These are phyloP conservation scores for Medicago arabica DNA, from an alignment of 306 rosid genomes.

Conservation along the genomic window DNA sequence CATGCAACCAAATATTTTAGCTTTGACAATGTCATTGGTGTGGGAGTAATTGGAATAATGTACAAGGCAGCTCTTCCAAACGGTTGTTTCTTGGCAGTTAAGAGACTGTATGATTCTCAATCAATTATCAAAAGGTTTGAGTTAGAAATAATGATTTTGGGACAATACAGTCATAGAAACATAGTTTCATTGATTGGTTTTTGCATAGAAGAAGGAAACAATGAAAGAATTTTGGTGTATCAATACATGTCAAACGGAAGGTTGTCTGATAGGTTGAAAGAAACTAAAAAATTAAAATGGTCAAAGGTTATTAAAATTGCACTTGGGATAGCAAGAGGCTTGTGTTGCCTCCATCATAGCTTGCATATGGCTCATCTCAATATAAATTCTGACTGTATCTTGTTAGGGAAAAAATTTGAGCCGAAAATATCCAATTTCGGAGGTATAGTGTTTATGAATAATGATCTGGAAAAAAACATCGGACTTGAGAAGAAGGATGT, in stretches of 20 bases:
- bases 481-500: constrained; percentile 41
- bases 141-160: constrained; percentile 27
- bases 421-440: constrained; percentile 47
- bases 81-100: constrained; percentile 40
- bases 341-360: constrained; percentile 47
- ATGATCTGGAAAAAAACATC: background rate
- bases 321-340: constrained; percentile 50
- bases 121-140: background rate
- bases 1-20: constrained; percentile 43
- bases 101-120: constrained; percentile 32
- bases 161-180: constrained; percentile 40
- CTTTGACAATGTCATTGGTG: constrained; percentile 23
- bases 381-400: constrained; percentile 34
- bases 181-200: constrained; percentile 17
- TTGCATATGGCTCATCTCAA: constrained; percentile 20
- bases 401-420: constrained; percentile 39
- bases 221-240: constrained; percentile 39
- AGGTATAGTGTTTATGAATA: background rate
- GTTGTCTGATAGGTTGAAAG: constrained; percentile 42
- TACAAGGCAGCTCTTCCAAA: constrained; percentile 38
- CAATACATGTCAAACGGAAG: constrained; percentile 47
- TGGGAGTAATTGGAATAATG: constrained; percentile 41
- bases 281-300: constrained; percentile 1
- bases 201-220: constrained; percentile 24
- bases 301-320: constrained; percentile 32